Conservation (phyloP, 1,284 basidiomycete species). For the Sphagnurus paluster region DNA sequence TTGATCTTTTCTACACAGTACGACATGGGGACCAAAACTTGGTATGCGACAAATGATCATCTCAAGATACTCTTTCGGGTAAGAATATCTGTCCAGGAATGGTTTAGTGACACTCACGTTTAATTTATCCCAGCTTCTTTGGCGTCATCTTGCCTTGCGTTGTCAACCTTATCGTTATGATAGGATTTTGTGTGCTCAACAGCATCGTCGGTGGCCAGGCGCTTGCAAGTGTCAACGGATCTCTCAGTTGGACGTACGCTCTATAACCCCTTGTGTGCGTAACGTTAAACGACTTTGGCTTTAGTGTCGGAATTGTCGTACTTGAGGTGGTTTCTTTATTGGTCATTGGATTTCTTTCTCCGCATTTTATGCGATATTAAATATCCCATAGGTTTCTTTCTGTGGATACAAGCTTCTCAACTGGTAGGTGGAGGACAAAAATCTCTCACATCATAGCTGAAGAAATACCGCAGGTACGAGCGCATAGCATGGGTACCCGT, state of each 20-base stretch:
- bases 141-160: constrained; percentile 65
- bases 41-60: constrained; percentile 90
- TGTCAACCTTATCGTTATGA: constrained; percentile 63
- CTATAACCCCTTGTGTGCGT: not conserved
- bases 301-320: constrained; percentile 86
- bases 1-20: constrained; percentile 43
- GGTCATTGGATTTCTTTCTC: constrained; percentile 28
- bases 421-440: constrained; percentile 41
- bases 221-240: constrained; percentile 66
- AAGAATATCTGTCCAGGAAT: constrained; percentile 22
- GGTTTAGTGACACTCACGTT: not conserved
- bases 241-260: constrained; percentile 66
- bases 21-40: constrained; percentile 83
- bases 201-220: constrained; percentile 81
- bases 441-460: not conserved
- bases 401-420: constrained; percentile 76
- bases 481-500: constrained; percentile 79
- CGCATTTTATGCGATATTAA: not conserved
- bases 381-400: constrained; percentile 64
- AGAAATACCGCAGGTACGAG: constrained; percentile 56
- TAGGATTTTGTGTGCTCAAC: constrained; percentile 78
- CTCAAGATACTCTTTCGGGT: constrained; percentile 74
- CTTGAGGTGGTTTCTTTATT: constrained; percentile 77
- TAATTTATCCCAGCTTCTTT: constrained; percentile 50
- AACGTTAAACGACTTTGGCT: not conserved